Conservation (phyloP, 2,329 filamentous ascomycete genomes). For the Fusarium neocosmosporiellum region DNA sequence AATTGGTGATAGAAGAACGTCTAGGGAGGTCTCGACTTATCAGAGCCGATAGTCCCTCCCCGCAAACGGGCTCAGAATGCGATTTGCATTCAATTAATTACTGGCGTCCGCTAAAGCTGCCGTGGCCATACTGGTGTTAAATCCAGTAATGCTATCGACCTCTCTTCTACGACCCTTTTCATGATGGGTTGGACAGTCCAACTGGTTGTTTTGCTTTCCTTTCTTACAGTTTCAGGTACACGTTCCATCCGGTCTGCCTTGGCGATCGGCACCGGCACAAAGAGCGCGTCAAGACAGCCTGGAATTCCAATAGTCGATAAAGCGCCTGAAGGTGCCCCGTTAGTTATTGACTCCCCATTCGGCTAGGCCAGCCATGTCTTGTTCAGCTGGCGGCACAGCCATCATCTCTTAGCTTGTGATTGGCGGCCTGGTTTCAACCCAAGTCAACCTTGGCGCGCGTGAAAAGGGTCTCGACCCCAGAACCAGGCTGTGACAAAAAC, state of each 20-base stretch:
- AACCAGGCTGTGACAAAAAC: background rate
- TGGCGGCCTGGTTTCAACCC: background rate
- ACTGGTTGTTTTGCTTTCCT: too few species aligned
- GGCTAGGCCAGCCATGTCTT: background rate
- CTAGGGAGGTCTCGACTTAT: too few species aligned
- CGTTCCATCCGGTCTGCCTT: background rate
- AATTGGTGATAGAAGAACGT: too few species aligned
- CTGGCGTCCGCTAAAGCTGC: background rate
- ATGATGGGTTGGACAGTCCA: background rate
- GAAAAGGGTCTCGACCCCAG: background rate
- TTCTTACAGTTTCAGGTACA: background rate
- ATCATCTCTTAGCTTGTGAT: background rate
- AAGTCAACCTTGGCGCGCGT: background rate
- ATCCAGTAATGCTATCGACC: background rate
- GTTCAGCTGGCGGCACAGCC: background rate
- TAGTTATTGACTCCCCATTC: background rate
- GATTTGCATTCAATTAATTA: background rate
- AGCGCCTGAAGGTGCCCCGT: background rate
- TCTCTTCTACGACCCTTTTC: background rate
- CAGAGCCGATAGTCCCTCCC: too few species aligned
- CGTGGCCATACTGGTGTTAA: rapidly evolving
- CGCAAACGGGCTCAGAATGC: too few species aligned
- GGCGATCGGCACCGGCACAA: background rate
- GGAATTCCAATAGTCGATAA: background rate
- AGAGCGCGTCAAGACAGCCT: background rate